Evolutionary conservation across 2,329 filamentous ascomycete species (phyloP), one percentile per base, ranked within the genome.

Genomic region (Bipolaris bicolor): DNA sequence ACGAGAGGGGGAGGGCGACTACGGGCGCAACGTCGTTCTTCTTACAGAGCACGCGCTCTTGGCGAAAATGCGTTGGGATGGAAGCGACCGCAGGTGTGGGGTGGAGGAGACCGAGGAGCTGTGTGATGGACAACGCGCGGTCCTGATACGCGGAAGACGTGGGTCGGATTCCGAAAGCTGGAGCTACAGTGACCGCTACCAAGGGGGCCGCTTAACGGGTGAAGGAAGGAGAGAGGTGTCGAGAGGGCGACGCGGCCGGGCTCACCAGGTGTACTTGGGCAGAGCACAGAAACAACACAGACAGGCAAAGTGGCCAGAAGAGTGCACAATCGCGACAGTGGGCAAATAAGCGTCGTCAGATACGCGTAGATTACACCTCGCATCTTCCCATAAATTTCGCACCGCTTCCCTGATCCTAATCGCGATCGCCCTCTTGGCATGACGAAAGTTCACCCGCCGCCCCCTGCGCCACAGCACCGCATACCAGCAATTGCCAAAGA

Each of bases 321-420:
- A 50, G n/a, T 52, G 22, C 43, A 43, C 43, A 46, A 31, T 46
- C 43, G 43, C 39, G 47, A 44, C 18, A 11, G 41, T 13, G 10
- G 41, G 36, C 49, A 44, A 52, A 20, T 29, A 52, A 16, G 58
- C 49, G 62, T 58, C 52, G 63, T 57, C 59, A 40, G 57, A 68
- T 59, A 69, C 65, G 65, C 48, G 63, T 58, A 51, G 55, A 55
- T 55, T 59, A 47, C 45, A 49, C 33, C 50, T 49, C 39, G 46
- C 57, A 45, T 62, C 58, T 58, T 52, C 55, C 51, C 61, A 63
- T 66, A 64, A 68, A 64, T 67, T 65, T 63, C 46, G 40, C 40
- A 29, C 62, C 57, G 55, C 56, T 70, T 60, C 65, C 69, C 64
- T 64, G 61, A 55, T 62, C 60, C 44, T 65, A 63, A 65, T 65